These are phyloP conservation scores for Hanseniaspora pseudoguilliermondii DNA, from an alignment of 805 yeast species.

Conservation along the genomic window DNA sequence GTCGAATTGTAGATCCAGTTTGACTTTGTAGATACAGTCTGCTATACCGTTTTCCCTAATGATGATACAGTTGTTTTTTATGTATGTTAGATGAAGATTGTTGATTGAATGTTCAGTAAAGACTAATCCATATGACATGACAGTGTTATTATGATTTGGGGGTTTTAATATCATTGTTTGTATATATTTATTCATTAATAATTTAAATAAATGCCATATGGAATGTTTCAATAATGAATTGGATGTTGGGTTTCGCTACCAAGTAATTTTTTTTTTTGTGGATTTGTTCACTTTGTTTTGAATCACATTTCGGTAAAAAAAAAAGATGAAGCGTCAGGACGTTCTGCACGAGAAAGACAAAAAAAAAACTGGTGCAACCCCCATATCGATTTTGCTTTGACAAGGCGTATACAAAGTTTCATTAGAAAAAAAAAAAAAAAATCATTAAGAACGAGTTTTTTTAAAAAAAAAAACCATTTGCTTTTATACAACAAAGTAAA, in stretches of 20 bases:
- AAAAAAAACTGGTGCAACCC: no score
- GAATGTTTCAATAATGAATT: no score
- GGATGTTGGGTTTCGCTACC: no score
- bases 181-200: neutral
- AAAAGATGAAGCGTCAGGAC: neutral
- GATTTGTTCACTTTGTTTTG: no score
- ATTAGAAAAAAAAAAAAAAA: neutral
- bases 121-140: neutral
- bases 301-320: no score
- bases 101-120: neutral
- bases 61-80: neutral
- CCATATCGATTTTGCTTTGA: neutral
- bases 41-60: slow-evolving; percentile 1
- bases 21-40: slow-evolving; percentile 1
- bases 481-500: no score
- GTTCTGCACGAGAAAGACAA: no score
- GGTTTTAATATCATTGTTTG: neutral
- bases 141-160: neutral
- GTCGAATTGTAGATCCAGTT: neutral
- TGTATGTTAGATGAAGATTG: slow-evolving; percentile 2
- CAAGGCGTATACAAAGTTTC: neutral
- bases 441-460: no score
- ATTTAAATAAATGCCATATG: no score
- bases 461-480: no score
- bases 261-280: no score